These are phyloP conservation scores for Penicillium sp. DNA, from an alignment of 2,329 filamentous ascomycete genomes.

Conservation along the genomic window DNA sequence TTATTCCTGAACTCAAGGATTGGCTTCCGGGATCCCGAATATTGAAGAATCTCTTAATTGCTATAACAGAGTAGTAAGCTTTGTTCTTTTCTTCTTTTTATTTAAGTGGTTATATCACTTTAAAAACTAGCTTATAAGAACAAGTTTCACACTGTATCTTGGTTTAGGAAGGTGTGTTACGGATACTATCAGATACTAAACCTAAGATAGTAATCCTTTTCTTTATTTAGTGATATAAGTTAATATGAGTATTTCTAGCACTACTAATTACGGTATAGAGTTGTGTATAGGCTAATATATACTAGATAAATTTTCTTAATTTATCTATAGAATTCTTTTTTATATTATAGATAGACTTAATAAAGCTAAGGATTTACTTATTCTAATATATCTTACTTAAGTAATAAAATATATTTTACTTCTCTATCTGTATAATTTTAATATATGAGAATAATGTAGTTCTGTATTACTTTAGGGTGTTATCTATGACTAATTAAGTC, in stretches of 20 bases:
- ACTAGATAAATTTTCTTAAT: background rate
- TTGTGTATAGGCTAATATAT: background rate
- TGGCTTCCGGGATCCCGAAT: background rate
- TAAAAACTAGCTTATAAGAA: background rate
- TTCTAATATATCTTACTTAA: conserved; percentile 1
- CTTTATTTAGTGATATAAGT: background rate
- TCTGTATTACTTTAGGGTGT: conserved; percentile 4
- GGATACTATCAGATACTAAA: background rate
- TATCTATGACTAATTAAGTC: background rate
- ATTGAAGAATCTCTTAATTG: background rate
- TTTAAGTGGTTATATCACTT: background rate
- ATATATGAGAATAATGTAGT: background rate
- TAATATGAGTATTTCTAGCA: background rate
- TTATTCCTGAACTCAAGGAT: background rate
- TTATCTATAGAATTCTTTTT: background rate
- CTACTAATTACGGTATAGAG: background rate
- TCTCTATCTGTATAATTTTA: conserved; percentile 2
- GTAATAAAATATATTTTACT: background rate
- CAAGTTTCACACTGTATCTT: background rate
- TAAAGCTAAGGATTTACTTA: conserved; percentile 4
- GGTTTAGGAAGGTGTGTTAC: background rate
- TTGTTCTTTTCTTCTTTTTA: background rate
- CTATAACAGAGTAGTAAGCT: background rate
- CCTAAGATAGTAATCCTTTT: background rate
- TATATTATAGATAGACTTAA: conserved; percentile 1